Percentiles rank a stretch among this genome's conserved stretches.
phyloP scores from a whole-genome alignment of 2,329 filamentous ascomycete genomes.

The Harringtonia aguacate region DNA sequence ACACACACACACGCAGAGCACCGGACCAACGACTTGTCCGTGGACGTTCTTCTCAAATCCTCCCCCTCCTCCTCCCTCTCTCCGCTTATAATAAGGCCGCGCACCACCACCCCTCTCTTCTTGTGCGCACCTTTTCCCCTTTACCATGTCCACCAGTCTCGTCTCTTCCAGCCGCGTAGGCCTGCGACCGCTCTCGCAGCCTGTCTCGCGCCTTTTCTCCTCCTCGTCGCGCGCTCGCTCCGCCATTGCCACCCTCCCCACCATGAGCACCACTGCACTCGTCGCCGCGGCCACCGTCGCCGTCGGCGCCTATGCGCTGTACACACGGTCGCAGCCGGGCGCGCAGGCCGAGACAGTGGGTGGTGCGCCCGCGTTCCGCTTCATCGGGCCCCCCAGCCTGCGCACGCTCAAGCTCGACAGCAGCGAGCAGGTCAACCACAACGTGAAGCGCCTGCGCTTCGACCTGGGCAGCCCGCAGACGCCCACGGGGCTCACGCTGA shows the following conservation, averaged over 20 bases:
- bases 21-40: too few species aligned
- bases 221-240: background rate
- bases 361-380: conserved; percentile 10
- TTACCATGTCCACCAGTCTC: background rate
- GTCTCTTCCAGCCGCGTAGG: background rate
- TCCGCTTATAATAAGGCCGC: too few species aligned
- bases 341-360: conserved; percentile 9
- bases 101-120: background rate
- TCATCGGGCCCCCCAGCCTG: conserved; percentile 28
- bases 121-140: background rate
- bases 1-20: too few species aligned
- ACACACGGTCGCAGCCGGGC: conserved; percentile 1
- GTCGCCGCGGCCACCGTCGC: conserved; percentile 9
- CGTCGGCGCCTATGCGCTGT: conserved; percentile 9
- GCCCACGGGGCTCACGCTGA: conserved; percentile 36
- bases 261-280: conserved; percentile 5
- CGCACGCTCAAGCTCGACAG: conserved; percentile 38
- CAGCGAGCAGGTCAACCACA: conserved; percentile 42
- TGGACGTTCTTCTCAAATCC: too few species aligned
- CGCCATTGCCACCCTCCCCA: conserved; percentile 1
- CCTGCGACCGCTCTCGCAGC: background rate
- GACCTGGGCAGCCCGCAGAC: conserved; percentile 36
- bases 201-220: background rate
- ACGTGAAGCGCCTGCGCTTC: conserved; percentile 48
- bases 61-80: too few species aligned